These are phyloP conservation scores for Schwanniomyces occidentalis DNA, from an alignment of 805 yeast genomes.

Conservation along the genomic window DNA sequence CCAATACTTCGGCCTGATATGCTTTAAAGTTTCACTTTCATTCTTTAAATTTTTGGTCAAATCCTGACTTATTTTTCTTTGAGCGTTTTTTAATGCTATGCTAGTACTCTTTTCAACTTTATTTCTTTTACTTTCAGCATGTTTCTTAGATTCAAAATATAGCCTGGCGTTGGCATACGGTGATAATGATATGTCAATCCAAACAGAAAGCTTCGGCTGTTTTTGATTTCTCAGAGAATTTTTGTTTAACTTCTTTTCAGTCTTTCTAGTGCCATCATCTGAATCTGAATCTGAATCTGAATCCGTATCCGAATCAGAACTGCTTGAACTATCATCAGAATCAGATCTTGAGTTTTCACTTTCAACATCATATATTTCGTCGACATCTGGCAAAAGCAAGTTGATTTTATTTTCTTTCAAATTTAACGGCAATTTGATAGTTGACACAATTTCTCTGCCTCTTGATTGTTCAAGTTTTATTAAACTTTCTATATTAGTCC, in stretches of 20 bases:
- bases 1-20: slow-evolving; percentile 75
- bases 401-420: slow-evolving; percentile 67
- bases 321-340: slow-evolving; percentile 8
- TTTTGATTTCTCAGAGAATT: slow-evolving; percentile 5
- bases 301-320: slow-evolving; percentile 29
- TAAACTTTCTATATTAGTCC: slow-evolving; percentile 83
- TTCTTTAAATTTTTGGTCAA: slow-evolving; percentile 60
- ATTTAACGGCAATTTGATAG: slow-evolving; percentile 67
- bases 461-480: slow-evolving; percentile 68
- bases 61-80: slow-evolving; percentile 71
- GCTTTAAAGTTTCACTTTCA: slow-evolving; percentile 51
- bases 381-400: slow-evolving; percentile 53
- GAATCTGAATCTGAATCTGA: slow-evolving; percentile 38
- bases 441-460: slow-evolving; percentile 62
- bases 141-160: slow-evolving; percentile 75
- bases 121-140: slow-evolving; percentile 73
- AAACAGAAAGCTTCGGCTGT: slow-evolving; percentile 43
- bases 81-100: slow-evolving; percentile 81
- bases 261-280: slow-evolving; percentile 18
- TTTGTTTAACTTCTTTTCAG: slow-evolving; percentile 10
- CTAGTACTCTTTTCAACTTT: slow-evolving; percentile 78
- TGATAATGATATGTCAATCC: slow-evolving; percentile 67
- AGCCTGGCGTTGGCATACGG: slow-evolving; percentile 87
- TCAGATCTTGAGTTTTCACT: slow-evolving; percentile 10
- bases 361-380: slow-evolving; percentile 29